phyloP scores from a whole-genome alignment of 257 asterid species.

The Nicotiana attenuata region DNA sequence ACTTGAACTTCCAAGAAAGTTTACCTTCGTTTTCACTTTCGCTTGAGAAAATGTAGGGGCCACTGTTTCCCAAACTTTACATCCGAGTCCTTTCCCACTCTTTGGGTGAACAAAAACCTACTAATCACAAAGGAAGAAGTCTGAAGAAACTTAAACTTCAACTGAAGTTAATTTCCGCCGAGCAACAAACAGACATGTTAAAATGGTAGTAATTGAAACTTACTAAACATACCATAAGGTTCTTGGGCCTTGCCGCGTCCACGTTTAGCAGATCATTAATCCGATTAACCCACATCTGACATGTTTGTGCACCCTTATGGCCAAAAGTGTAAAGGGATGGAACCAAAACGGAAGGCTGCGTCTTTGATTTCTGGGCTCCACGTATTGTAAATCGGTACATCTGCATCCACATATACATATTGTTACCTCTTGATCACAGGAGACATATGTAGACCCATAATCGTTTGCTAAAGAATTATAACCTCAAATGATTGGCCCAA shows the following conservation, averaged over 20 bases:
- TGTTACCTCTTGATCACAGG: slow-evolving; percentile 4
- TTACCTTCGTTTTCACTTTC: slow-evolving; percentile 78
- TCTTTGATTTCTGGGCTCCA: slow-evolving; percentile 59
- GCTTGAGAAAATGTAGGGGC: slow-evolving; percentile 87
- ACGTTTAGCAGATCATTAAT: slow-evolving; percentile 37
- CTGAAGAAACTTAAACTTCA: slow-evolving; percentile 11
- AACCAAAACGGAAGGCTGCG: slow-evolving; percentile 48
- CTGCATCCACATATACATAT: slow-evolving; percentile 39
- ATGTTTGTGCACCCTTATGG: slow-evolving; percentile 54
- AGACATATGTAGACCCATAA: slow-evolving; percentile 13
- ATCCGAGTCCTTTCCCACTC: slow-evolving; percentile 90
- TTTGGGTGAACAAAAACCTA: slow-evolving; percentile 91
- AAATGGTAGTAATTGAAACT: neutral
- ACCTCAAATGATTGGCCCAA: slow-evolving; percentile 62
- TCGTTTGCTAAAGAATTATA: slow-evolving; percentile 11
- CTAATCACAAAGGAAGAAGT: slow-evolving; percentile 27
- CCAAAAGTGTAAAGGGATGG: slow-evolving; percentile 70
- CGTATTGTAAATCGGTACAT: slow-evolving; percentile 76
- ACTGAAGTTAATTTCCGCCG: slow-evolving; percentile 20
- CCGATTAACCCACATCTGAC: slow-evolving; percentile 64
- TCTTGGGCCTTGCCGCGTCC: slow-evolving; percentile 65
- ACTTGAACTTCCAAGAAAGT: neutral
- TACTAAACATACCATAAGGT: slow-evolving; percentile 72
- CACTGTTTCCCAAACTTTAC: slow-evolving; percentile 76
- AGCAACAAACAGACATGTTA: neutral